Conservation (phyloP, 805 yeast species). For the Yarrowia sp. region DNA sequence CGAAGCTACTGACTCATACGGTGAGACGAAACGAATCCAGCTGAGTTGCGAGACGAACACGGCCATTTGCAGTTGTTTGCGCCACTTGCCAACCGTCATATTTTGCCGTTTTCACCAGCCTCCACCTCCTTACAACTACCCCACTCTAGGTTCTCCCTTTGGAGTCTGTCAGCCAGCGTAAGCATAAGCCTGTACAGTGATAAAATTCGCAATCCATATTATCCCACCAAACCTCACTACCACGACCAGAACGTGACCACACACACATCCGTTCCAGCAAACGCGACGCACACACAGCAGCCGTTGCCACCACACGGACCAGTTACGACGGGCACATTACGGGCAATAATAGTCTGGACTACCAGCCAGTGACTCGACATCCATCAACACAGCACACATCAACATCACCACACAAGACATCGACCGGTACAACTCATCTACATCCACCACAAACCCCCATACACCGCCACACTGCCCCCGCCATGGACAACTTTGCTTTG, state of each 20-base stretch:
- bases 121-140: background rate
- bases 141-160: slow-evolving; percentile 7
- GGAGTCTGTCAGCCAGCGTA: slow-evolving; percentile 22
- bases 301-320: background rate
- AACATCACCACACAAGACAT: background rate
- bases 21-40: background rate
- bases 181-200: slow-evolving; percentile 20
- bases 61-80: background rate
- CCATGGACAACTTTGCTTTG: slow-evolving; percentile 22
- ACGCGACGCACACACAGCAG: background rate
- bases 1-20: background rate
- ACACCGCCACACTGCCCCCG: background rate
- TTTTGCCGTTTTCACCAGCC: background rate
- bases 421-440: background rate
- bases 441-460: background rate
- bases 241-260: slow-evolving; percentile 15
- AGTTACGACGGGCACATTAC: background rate
- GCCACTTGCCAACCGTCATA: background rate
- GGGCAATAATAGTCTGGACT: background rate
- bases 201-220: slow-evolving; percentile 26
- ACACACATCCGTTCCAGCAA: background rate
- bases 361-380: background rate
- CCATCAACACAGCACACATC: slow-evolving; percentile 7
- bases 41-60: too few relatives aligned
- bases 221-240: slow-evolving; percentile 22